Conservation (phyloP, 202 grass and related monocot genomes). For the Carex sylvatica region DNA sequence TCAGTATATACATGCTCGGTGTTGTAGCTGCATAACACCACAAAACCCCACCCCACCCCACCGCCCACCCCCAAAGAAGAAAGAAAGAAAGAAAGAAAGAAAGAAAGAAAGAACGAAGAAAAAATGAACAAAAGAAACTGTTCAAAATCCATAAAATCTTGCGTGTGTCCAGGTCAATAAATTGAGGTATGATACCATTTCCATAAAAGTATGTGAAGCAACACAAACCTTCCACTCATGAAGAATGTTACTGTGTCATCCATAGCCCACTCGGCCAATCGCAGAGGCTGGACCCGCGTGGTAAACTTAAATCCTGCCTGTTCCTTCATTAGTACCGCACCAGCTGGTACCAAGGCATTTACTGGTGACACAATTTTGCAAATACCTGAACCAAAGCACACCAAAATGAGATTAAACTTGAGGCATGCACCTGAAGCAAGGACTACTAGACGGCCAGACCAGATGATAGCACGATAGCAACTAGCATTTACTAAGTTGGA, state of each 20-base stretch:
- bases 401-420: background rate
- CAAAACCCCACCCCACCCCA: background rate
- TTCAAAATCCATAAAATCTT: background rate
- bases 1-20: background rate
- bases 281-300: conserved; percentile 83
- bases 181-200: background rate
- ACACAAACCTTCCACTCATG: conserved; percentile 78
- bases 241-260: conserved; percentile 87
- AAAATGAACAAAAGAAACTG: background rate
- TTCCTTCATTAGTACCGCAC: conserved; percentile 79
- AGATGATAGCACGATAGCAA: background rate
- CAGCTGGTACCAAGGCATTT: conserved; percentile 70
- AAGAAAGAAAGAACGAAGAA: background rate
- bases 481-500: background rate
- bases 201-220: conserved; percentile 1
- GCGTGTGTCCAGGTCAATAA: background rate
- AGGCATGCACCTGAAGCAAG: background rate
- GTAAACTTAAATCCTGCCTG: conserved; percentile 85
- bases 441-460: too few species aligned
- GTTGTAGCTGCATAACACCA: background rate
- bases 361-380: conserved; percentile 86
- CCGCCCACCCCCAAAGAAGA: background rate
- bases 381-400: conserved; percentile 49
- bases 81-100: background rate
- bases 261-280: conserved; percentile 75